Conservation (phyloP, 2,329 filamentous ascomycete genomes). For the Sclerotinia spermophila region DNA sequence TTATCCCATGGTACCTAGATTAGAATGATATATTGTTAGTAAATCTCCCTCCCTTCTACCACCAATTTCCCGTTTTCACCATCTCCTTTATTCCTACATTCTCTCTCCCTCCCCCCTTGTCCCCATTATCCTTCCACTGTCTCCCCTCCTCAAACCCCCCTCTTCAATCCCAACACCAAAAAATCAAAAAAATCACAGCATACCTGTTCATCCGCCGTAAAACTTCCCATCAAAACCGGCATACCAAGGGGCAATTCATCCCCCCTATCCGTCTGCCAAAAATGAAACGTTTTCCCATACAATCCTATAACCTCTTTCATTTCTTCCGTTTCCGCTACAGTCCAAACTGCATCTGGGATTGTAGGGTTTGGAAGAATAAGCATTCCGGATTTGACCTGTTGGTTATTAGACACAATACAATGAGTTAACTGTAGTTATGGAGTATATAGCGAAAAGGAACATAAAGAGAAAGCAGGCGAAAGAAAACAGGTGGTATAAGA, state of each 20-base stretch:
- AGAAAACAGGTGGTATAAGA: conserved; percentile 54
- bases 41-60: no score
- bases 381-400: conserved; percentile 51
- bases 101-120: not conserved
- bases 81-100: no score
- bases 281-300: conserved; percentile 81
- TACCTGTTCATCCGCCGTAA: conserved; percentile 13
- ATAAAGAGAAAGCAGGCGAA: not conserved
- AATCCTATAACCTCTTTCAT: conserved; percentile 72
- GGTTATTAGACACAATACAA: not conserved
- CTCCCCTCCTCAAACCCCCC: not conserved
- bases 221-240: conserved; percentile 20
- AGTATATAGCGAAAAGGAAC: no score
- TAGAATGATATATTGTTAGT: not conserved
- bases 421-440: conserved; percentile 28
- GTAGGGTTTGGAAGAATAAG: conserved; percentile 63
- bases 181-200: not conserved
- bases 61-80: no score
- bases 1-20: conserved; percentile 34
- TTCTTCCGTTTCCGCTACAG: conserved; percentile 71
- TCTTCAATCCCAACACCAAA: not conserved
- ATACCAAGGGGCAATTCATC: conserved; percentile 17
- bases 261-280: conserved; percentile 80
- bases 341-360: conserved; percentile 63
- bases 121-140: not conserved